Evolutionary conservation across 208 protist genomes (phyloP).

Genomic region (Leishmania gerbilli): DNA sequence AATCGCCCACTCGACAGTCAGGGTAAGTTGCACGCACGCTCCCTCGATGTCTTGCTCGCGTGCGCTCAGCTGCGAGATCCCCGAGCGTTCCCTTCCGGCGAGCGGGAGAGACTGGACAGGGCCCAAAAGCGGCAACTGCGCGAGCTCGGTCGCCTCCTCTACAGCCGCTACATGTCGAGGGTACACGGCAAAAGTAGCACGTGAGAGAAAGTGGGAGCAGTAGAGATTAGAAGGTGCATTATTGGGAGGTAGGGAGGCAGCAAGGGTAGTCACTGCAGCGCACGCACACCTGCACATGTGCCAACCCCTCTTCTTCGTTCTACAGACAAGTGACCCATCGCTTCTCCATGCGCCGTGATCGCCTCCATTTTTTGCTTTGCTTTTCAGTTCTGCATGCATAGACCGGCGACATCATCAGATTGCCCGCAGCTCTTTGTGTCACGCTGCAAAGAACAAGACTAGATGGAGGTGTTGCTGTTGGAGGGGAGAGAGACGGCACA

Average conservation of each 20-base stretch:
- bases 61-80: conserved; percentile 46
- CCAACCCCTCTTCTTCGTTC: background rate
- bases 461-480: background rate
- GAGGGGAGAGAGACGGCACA: background rate
- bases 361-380: background rate
- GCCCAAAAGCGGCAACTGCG: conserved; percentile 50
- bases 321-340: background rate
- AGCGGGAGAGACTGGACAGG: conserved; percentile 29
- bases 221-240: background rate
- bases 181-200: conserved; percentile 1
- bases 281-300: background rate
- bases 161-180: conserved; percentile 29
- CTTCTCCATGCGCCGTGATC: background rate
- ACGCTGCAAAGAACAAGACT: background rate
- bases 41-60: conserved; percentile 51
- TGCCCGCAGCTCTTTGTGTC: background rate
- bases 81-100: conserved; percentile 26
- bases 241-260: background rate
- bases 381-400: background rate
- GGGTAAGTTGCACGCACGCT: background rate
- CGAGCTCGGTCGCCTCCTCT: conserved; percentile 45
- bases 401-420: background rate
- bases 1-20: background rate
- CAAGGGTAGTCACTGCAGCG: background rate
- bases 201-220: background rate